Base-by-base conservation (phyloP, 1,139 yeast genomes). In the Taphrina betulina region DNA sequence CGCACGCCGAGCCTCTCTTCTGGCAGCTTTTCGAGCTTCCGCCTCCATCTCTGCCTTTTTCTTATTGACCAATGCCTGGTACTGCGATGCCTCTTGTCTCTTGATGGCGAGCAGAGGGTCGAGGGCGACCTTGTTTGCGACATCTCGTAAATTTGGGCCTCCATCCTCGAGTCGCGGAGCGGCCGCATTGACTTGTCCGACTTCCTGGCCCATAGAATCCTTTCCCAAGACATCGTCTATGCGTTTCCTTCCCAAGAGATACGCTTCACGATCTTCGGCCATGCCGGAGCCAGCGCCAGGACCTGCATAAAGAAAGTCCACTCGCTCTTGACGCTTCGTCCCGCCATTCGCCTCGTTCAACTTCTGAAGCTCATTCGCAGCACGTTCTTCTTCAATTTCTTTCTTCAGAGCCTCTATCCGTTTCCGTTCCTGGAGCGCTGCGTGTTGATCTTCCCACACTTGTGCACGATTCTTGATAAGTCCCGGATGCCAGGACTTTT, bases 291-390 rank as follows among this genome's bases (percentile, higher is more conserved):
- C 65, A 2, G 51, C 57, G 12, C 51, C 57, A 0, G 72, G 65
- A 34, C 76, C 81, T 17, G 84, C 79, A 66, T 90, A 90, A 95
- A 90, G 89, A 96, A 96, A 90, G 56, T 81, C 85, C 54, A 88
- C 70, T 12, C 79, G 71, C 60, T 79, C 80, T 46, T 70, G 73
- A 26, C 76, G 70, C 58, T 75, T 74, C 53, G 76, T 69, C 19
- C 64, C 66, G 37, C 79, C 80, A 16, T 76, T 65, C 59, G 72
- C 62, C 63, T 77, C 77, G 62, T 81, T 83, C 62, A 82, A 68
- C 28, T 74, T 76, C 57, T 76, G 69, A 41, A 86, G 71, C 62
- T 84, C 83, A 46, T 77, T 74, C 48, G 80, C 75, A 61, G 86
- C 88, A 38, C 79, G 74, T 63, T 85, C 90, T 55, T 78, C 77